Conservation (phyloP, 2,329 filamentous ascomycete species). For the Cladophialophora bantiana region DNA sequence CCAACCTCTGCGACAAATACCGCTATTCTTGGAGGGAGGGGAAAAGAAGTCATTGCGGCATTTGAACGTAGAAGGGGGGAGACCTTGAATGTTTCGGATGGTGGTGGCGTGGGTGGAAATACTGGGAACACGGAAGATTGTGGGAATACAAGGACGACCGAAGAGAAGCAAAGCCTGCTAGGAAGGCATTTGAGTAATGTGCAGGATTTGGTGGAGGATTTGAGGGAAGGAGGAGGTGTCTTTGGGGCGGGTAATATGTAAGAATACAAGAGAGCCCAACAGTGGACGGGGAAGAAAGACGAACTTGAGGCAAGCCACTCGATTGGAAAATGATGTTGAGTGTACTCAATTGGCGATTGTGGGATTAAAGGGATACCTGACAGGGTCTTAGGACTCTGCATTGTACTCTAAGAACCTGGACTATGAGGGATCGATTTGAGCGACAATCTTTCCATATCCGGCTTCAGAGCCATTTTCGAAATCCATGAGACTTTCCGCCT, state of each 20-base stretch:
- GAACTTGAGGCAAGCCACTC: constrained; percentile 11
- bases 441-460: neutral
- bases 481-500: neutral
- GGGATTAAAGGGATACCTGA: too few species aligned
- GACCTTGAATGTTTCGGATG: constrained; percentile 39
- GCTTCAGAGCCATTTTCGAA: neutral
- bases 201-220: constrained; percentile 82
- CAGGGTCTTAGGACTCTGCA: neutral
- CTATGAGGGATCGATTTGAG: neutral
- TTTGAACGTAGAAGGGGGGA: constrained; percentile 51
- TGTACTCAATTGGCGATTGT: neutral
- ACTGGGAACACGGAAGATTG: constrained; percentile 4
- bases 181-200: constrained; percentile 81
- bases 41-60: constrained; percentile 70
- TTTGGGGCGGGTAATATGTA: constrained; percentile 33
- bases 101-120: neutral
- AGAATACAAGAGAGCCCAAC: constrained; percentile 1
- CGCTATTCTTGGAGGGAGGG: constrained; percentile 63
- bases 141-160: constrained; percentile 67
- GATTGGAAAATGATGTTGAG: neutral
- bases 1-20: constrained; percentile 49
- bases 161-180: constrained; percentile 81
- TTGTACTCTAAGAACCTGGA: neutral
- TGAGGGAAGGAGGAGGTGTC: constrained; percentile 64
- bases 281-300: neutral